Evolutionary conservation across 75 land plant genomes (phyloP).

Genomic region (Selaginella tamariscina): DNA sequence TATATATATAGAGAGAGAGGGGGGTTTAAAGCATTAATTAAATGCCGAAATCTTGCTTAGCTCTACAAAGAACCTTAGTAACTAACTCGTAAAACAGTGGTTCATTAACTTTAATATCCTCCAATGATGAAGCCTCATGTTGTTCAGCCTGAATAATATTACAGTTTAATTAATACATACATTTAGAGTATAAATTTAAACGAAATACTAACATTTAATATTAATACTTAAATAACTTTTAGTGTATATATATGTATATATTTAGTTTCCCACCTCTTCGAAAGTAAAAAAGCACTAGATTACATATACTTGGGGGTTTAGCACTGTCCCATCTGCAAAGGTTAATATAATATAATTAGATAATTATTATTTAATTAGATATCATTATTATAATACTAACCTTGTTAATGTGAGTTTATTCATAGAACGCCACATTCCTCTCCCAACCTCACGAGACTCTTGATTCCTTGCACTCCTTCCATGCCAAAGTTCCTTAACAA

Average conservation of each 20-base stretch:
- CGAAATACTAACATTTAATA: not conserved
- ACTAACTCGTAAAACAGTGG: constrained; percentile 58
- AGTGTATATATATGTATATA: not conserved
- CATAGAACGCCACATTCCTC: constrained; percentile 95
- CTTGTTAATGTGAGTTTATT: constrained; percentile 83
- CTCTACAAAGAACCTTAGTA: constrained; percentile 39
- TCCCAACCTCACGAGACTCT: constrained; percentile 50
- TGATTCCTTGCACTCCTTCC: constrained; percentile 90
- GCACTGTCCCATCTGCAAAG: constrained; percentile 64
- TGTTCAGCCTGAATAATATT: constrained; percentile 64
- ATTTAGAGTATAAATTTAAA: not conserved
- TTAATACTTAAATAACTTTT: not conserved
- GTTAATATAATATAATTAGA: not conserved
- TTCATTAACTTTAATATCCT: constrained; percentile 47
- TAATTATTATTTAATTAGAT: not conserved
- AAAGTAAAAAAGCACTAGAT: constrained; percentile 74
- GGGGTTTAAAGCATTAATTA: too few relatives aligned
- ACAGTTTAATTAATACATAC: not conserved
- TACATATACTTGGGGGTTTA: constrained; percentile 67
- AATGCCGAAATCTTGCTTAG: constrained; percentile 52
- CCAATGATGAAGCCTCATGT: constrained; percentile 55
- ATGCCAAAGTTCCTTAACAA: constrained; percentile 91
- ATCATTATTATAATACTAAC: constrained; percentile 20
- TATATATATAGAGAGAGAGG: too few relatives aligned
- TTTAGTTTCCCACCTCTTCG: constrained; percentile 43